Evolutionary conservation across 2,329 filamentous ascomycete genomes (phyloP), one percentile per base, ranked within the genome.

Genomic region (Stachybotrys chlorohalonatus): DNA sequence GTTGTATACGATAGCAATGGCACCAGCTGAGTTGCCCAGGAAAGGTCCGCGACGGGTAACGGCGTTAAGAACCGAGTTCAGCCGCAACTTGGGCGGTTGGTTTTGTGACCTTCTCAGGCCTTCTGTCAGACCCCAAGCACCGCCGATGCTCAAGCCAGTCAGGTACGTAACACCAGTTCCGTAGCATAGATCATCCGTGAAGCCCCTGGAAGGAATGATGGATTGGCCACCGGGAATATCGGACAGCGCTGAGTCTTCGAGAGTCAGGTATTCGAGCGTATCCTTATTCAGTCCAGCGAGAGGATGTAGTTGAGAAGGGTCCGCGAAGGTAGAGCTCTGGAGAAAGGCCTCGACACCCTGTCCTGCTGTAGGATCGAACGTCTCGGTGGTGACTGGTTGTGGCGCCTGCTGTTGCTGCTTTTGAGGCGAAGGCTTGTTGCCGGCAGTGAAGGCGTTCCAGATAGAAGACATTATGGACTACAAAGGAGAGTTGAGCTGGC

Each of bases 131-230:
- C 94, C 94, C 93, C 93, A 97, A 55, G 84, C 86, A 62, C 94
- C 94, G 71, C 94, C 94, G 61, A 95, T 69, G 47, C 87, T 82
- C 64, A 99, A 77, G 7, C 89, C 94, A n/a, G 89, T 78, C 57
- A 99, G 79, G 70, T 99, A 99, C 68, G 91, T 96, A 58, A 93
- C 86, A 64, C 94, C 94, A 24, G 94, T 95, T 67, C 95, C 94
- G 71, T 99, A 99, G 75, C 94, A 97, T 57, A 99, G 83, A 71
- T 99, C 94, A 69, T 99, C 94, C 57, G 92, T 95, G 85, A 95
- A 99, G 69, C 94, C 94, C 70, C 94, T 87, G 55, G 92, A 96
- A 48, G 95, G 94, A 54, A 99, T 82, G 54, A 92, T 87, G 48
- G 93, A 95, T 69, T 89, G 88, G 56, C 85, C 82, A 66, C 91